Evolutionary conservation across 75 land plant species (phyloP).

Genomic region (Ceratopteris richardii): DNA sequence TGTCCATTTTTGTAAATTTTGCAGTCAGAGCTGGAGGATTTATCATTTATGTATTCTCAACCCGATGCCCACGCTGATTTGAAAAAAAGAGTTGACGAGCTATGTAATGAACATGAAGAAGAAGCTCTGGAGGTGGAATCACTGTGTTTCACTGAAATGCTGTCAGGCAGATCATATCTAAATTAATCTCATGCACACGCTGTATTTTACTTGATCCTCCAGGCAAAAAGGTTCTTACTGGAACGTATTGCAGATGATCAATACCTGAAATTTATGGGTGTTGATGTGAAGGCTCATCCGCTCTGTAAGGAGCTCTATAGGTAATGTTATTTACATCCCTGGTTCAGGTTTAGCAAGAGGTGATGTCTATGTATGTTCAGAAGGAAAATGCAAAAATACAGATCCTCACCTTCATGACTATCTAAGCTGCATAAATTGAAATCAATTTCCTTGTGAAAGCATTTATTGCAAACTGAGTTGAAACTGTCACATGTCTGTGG

Average conservation of each 20-base stretch:
- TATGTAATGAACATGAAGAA: constrained; percentile 62
- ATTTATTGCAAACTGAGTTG: too few relatives aligned
- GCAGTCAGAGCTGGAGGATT: constrained; percentile 94
- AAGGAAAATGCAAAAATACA: too few relatives aligned
- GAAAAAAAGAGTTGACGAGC: constrained; percentile 51
- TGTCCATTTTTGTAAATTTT: too few relatives aligned
- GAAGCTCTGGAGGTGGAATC: constrained; percentile 61
- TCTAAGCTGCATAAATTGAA: too few relatives aligned
- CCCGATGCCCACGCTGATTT: constrained; percentile 62
- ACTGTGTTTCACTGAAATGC: too few relatives aligned
- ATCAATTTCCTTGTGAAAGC: too few relatives aligned
- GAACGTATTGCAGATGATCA: constrained; percentile 65
- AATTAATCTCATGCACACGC: too few relatives aligned
- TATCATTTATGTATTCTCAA: constrained; percentile 89
- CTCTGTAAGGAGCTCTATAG: constrained; percentile 88
- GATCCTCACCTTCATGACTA: too few relatives aligned
- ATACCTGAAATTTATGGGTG: constrained; percentile 60
- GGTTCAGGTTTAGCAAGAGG: too few relatives aligned
- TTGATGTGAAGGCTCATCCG: constrained; percentile 59
- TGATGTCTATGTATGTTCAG: too few relatives aligned
- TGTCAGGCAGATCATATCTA: too few relatives aligned
- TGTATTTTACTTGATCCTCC: constrained; percentile 3
- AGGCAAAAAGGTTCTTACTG: constrained; percentile 73
- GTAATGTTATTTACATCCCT: constrained; percentile 29
- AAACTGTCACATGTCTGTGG: too few relatives aligned